Evolutionary conservation across 495 filamentous ascomycete genomes (phyloP), one percentile per base, ranked within the genome.

Genomic region (Penicillium roqueforti): DNA sequence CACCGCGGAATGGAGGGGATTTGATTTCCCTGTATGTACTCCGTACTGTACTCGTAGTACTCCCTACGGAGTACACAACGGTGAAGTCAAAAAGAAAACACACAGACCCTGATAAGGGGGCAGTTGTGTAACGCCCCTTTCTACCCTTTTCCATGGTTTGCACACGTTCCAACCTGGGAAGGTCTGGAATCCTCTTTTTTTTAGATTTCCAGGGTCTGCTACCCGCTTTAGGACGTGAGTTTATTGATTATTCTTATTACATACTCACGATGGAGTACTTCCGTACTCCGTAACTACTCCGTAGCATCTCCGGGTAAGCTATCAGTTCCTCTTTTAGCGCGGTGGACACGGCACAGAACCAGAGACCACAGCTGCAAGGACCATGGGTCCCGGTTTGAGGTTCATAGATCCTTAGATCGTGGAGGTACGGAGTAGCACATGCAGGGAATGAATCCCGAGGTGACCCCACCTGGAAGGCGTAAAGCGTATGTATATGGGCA

Each of bases 381-480:
- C 44, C 25, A 54, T 52, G 40, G 51, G 38, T 49, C 47, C n/a
- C 40, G 28, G 4, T 40, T 23, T 34, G 50, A 53, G 28, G n/a
- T 38, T 43, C 8, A 47, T 47, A 39, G 25, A 51, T 44, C 25
- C 25, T 22, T 28, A 60, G 54, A 66, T 66, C 60, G 60, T 63
- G 52, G 60, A 54, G 62, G 51, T n/a, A n/a, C n/a, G n/a, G n/a
- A n/a, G n/a, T 60, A 51, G 56, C 55, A 64, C 47, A 61, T 63
- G 55, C 57, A 63, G 55, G 53, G 43, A 47, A 55, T 49, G 51
- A 59, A 51, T 50, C 34, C 60, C 57, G 53, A 62, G 47, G 53
- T 43, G 53, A 37, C 18, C 20, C 46, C 20, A n/a, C 46, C 32
- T 14, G 6, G 16, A 36, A 36, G 19, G 20, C 3, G 25, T 34